Base-by-base conservation (phyloP, 2,329 filamentous ascomycete genomes). In the Ascochyta lentis region DNA sequence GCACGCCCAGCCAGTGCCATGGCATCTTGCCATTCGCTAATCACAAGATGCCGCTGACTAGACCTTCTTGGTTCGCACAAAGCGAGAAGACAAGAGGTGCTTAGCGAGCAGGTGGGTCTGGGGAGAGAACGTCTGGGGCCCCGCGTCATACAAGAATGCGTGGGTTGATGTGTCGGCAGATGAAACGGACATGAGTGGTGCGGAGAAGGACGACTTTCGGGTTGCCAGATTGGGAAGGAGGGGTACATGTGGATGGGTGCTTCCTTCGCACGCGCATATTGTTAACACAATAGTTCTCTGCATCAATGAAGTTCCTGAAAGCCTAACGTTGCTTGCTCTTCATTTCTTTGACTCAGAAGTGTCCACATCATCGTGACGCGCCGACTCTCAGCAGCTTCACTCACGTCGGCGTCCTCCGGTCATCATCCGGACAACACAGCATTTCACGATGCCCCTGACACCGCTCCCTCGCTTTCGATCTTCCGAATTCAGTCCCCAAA, bases 101-200 rank as follows among this genome's bases (percentile, higher is more conserved):
- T 56, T 56, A 56, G 53, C 53, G 47, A 56, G 53, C 29, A 37
- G 24, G 46, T 49, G 46, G 47, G 42, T 22, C 47, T 27, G 27
- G 24, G 38, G 13, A 40, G 23, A n/a, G 44, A 50, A 34, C 35
- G 5, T 50, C 46, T 50, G 55, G 55, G 46, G 50, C 55, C 50
- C 55, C 50, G 50, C 55, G 38, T 56, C 37, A 46, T 49, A 13
- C 29, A 34, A 13, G 43, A 19, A 46, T 29, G 12, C 9, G 27
- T 29, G 27, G 12, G 10, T 15, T 31, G 29, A 31, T 31, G 29
- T 13, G 12, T 31, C 10, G 13, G 29, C 29, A 31, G 29, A 31
- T 31, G 29, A 31, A 31, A 12, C 10, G 29, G 1, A 12, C 10
- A 12, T 12, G 10, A 31, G 10, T 31, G 29, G 29, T 31, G 45